phyloP scores from a whole-genome alignment of 148 eudicot genomes.

The Rhododendron vialii region DNA sequence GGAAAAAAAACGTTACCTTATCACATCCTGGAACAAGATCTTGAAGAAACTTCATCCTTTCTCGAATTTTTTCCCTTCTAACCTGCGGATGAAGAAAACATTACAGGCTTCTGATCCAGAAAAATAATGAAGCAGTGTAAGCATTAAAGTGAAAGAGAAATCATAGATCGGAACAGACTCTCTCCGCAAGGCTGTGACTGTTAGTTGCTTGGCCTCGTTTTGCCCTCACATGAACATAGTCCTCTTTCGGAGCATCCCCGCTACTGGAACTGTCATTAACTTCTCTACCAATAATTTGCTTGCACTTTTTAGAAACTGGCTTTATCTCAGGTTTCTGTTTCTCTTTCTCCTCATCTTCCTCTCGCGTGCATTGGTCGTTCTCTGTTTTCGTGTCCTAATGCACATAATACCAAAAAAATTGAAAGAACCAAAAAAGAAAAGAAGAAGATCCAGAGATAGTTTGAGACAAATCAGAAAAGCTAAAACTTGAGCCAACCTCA shows the following conservation, averaged over 20 bases:
- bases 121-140: neutral
- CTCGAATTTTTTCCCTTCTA: constrained; percentile 20
- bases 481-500: constrained; percentile 5
- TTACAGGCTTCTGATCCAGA: neutral
- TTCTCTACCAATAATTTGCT: neutral
- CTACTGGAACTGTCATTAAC: constrained; percentile 12
- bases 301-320: neutral
- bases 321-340: constrained; percentile 6
- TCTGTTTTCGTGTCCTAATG: constrained; percentile 16
- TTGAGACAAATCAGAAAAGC: constrained; percentile 5
- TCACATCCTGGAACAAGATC: constrained; percentile 22
- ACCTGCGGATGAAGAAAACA: neutral
- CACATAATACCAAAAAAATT: neutral
- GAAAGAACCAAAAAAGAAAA: neutral
- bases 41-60: constrained; percentile 18
- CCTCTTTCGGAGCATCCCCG: constrained; percentile 18
- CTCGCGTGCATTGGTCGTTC: neutral
- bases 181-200: constrained; percentile 24
- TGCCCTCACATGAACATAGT: constrained; percentile 21
- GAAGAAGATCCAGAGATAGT: neutral
- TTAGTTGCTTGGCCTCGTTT: constrained; percentile 25
- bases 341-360: neutral
- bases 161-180: constrained; percentile 13
- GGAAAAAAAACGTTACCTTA: constrained; percentile 1
- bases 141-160: neutral